Base-by-base conservation (phyloP, 1,284 basidiomycete species). In the Naganishia albida region DNA sequence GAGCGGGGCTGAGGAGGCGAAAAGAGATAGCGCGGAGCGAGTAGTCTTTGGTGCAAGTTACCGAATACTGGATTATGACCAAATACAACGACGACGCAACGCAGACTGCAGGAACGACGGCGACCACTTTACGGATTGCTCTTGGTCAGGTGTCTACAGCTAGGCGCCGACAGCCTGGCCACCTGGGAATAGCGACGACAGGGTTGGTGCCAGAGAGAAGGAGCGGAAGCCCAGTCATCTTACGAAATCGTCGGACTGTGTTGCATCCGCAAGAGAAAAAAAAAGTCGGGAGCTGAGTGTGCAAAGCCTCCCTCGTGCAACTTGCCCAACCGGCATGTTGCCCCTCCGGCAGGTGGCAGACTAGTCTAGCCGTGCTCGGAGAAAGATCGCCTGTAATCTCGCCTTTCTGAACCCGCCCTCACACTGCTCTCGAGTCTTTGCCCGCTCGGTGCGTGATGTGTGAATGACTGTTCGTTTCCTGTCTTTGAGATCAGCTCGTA, bases 1-100 rank as follows among this genome's bases (percentile, higher is more conserved):
- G 57, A 60, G 57, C 57, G 46, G 57, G 34, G 46, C 49, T 60
- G 57, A 42, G 43, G 40, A 20, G 57, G 57, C 57, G 57, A 60
- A 60, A 60, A 50, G 57, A n/a, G 46, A 50, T 60, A 60, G 46
- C 57, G 57, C 54, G 28, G 30, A 26, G 28, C 26, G 49, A 48
- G 18, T 39, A 13, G 23, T 40, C 23, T 26, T 42, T 13, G 3
- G 46, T 49, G 34, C n/a, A 34, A 34, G 34, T 34, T 34, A 34
- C 34, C 34, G 34, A 34, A 34, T 34, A 34, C 34, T 39, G 51
- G 57, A 50, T 20, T 40, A 40, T 60, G 25, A 50, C 48, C 46
- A 13, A 34, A 30, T 48, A 50, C 34, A 50, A 40, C 43, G 46
- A 48, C 56, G 42, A 28, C 20, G 40, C 20, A 59, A 34, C 3